Percentiles rank a stretch among this genome's conserved stretches.
Evolutionary conservation across 2,329 filamentous ascomycete genomes (phyloP).

Genomic region (Immersiporthe knoxdaviesiana): DNA sequence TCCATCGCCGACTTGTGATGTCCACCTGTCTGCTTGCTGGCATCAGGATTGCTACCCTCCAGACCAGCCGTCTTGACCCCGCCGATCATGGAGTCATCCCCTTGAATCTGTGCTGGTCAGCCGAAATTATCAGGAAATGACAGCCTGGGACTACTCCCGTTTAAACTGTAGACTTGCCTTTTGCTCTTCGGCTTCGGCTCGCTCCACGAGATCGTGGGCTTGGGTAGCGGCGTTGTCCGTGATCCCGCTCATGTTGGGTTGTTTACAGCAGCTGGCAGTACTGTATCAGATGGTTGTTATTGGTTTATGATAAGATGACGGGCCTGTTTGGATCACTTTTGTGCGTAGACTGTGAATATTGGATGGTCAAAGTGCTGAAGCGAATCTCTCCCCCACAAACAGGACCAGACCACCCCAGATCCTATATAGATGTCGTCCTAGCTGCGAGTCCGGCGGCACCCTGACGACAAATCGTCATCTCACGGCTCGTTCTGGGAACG

Average conservation of each 20-base stretch:
- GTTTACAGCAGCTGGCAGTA: no score
- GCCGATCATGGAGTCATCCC: conserved; percentile 21
- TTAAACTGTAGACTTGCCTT: conserved; percentile 15
- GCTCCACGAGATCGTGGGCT: conserved; percentile 27
- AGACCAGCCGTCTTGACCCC: conserved; percentile 3
- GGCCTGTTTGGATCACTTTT: background rate
- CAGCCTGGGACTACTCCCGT: background rate
- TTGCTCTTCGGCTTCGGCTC: conserved; percentile 23
- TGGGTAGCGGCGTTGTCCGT: conserved; percentile 22
- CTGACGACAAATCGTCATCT: conserved; percentile 19
- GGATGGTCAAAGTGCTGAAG: background rate
- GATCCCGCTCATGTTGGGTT: conserved; percentile 23
- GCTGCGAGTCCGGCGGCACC: background rate
- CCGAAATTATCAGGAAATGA: background rate
- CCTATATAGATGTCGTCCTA: conserved; percentile 3
- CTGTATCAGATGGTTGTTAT: no score
- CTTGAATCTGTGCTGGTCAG: conserved; percentile 19
- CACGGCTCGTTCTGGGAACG: conserved; percentile 13
- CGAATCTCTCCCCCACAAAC: background rate
- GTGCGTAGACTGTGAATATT: background rate
- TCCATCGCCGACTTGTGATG: conserved; percentile 19
- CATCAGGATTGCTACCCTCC: conserved; percentile 16
- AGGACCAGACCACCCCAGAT: background rate
- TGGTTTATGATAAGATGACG: background rate
- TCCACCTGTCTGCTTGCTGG: conserved; percentile 15